These are phyloP conservation scores for Phytophthora constricta DNA, from an alignment of 352 stramenopile genomes.

Conservation along the genomic window DNA sequence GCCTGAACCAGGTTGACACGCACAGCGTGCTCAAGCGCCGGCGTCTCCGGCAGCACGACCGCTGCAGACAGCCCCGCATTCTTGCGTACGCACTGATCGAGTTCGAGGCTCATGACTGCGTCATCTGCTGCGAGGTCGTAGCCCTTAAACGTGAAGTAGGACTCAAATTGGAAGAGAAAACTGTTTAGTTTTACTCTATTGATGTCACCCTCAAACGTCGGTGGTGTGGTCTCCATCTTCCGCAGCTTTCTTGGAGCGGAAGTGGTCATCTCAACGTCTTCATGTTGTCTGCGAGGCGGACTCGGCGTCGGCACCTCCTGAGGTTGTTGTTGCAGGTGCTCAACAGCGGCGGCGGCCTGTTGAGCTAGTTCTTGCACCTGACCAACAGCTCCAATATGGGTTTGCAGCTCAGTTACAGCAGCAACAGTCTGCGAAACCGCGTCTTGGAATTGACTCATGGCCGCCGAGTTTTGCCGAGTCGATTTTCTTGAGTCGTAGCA, in stretches of 20 bases:
- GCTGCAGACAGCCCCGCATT: no score
- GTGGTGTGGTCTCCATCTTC: not conserved
- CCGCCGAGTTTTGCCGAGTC: not conserved
- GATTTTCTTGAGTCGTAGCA: constrained; percentile 2
- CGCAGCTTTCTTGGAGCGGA: not conserved
- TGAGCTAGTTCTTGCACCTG: not conserved
- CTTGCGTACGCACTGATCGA: not conserved
- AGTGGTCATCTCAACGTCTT: not conserved
- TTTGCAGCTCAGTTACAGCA: constrained; percentile 5
- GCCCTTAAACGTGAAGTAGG: constrained; percentile 14
- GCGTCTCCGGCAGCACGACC: no score
- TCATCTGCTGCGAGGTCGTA: not conserved
- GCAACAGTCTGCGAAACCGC: constrained; percentile 4
- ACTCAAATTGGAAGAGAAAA: constrained; percentile 16
- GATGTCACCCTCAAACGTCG: constrained; percentile 2
- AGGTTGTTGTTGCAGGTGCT: not conserved
- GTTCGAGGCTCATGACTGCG: not conserved
- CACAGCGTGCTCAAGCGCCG: no score
- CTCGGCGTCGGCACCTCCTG: not conserved
- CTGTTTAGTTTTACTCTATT: constrained; percentile 6
- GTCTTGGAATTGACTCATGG: not conserved
- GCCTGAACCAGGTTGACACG: no score
- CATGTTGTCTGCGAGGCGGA: not conserved
- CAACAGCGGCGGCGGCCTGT: not conserved
- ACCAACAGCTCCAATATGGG: not conserved